A percentile compares a stretch with the other conserved stretches of the same genome.
Conservation (phyloP, 2,329 filamentous ascomycete species). For the Epichloe scottii region DNA sequence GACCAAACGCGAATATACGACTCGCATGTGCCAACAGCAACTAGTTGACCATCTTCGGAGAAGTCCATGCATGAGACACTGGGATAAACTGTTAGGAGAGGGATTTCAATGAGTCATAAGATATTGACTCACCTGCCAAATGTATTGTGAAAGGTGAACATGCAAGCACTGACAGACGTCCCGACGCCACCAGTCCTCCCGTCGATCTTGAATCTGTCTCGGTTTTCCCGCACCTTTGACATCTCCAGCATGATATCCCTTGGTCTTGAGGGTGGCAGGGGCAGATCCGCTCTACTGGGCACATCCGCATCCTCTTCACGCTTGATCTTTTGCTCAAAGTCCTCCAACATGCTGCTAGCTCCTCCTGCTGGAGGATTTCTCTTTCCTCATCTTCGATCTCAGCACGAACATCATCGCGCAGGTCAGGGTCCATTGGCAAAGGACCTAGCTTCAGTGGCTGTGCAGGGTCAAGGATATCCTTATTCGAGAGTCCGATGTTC, state of each 20-base stretch:
- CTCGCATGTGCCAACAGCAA: slow-evolving; percentile 80
- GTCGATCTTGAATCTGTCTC: slow-evolving; percentile 83
- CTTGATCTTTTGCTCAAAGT: slow-evolving; percentile 81
- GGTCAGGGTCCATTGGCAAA: slow-evolving; percentile 68
- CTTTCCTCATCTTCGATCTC: slow-evolving; percentile 81
- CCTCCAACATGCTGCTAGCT: slow-evolving; percentile 63
- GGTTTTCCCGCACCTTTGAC: slow-evolving; percentile 82
- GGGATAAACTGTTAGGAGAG: background rate
- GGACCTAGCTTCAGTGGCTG: slow-evolving; percentile 62
- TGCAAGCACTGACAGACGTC: slow-evolving; percentile 75
- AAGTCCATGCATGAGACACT: slow-evolving; percentile 92
- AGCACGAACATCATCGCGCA: slow-evolving; percentile 74
- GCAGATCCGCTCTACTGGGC: slow-evolving; percentile 65
- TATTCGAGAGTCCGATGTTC: slow-evolving; percentile 49
- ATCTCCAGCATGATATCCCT: slow-evolving; percentile 91
- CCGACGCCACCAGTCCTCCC: slow-evolving; percentile 72
- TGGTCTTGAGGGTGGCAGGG: slow-evolving; percentile 75
- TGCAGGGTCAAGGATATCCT: slow-evolving; percentile 44
- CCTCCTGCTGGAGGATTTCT: slow-evolving; percentile 60
- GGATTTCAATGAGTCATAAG: background rate
- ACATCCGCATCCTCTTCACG: slow-evolving; percentile 78
- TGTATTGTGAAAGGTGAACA: slow-evolving; percentile 98
- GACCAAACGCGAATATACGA: slow-evolving; percentile 96
- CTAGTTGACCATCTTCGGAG: slow-evolving; percentile 76
- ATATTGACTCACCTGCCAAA: slow-evolving; percentile 58